A percentile compares a stretch with the other conserved stretches of the same genome.
These are phyloP conservation scores for Suillus subalutaceus DNA, from an alignment of 768 basidiomycete genomes.

Conservation along the genomic window DNA sequence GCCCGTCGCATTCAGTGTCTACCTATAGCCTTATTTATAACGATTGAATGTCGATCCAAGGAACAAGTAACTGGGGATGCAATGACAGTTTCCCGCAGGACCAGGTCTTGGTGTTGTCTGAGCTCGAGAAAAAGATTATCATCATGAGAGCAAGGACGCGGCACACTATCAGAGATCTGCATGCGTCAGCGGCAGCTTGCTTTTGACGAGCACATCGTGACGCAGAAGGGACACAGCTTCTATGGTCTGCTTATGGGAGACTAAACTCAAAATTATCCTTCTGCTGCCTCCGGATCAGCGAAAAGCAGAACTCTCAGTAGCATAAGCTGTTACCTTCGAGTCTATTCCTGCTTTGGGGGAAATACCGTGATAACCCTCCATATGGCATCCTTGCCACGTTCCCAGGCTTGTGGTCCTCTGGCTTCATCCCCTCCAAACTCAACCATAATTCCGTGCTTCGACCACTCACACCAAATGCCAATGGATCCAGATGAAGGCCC, in stretches of 20 bases:
- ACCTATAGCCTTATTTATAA: neutral
- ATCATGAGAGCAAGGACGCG: neutral
- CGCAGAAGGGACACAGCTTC: neutral
- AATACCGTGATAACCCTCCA: conserved; percentile 81
- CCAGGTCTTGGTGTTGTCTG: neutral
- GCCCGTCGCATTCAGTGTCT: neutral
- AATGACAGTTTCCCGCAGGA: neutral
- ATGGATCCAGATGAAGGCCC: conserved; percentile 85
- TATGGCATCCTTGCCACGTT: conserved; percentile 76
- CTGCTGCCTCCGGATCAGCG: neutral
- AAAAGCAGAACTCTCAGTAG: neutral
- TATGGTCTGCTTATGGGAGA: neutral
- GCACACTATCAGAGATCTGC: neutral
- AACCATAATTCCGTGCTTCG: conserved; percentile 77
- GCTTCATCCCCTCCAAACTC: conserved; percentile 83
- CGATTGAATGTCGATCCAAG: neutral
- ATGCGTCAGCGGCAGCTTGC: neutral
- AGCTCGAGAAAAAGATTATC: neutral
- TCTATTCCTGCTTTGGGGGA: conserved; percentile 22
- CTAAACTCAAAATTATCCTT: neutral
- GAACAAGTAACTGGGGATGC: neutral
- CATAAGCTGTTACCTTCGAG: neutral
- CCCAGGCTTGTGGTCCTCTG: conserved; percentile 84
- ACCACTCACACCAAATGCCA: conserved; percentile 95
- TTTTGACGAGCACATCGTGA: neutral